These are phyloP conservation scores for Diophrys appendiculata DNA, from an alignment of 73 alveolate species.

Conservation along the genomic window DNA sequence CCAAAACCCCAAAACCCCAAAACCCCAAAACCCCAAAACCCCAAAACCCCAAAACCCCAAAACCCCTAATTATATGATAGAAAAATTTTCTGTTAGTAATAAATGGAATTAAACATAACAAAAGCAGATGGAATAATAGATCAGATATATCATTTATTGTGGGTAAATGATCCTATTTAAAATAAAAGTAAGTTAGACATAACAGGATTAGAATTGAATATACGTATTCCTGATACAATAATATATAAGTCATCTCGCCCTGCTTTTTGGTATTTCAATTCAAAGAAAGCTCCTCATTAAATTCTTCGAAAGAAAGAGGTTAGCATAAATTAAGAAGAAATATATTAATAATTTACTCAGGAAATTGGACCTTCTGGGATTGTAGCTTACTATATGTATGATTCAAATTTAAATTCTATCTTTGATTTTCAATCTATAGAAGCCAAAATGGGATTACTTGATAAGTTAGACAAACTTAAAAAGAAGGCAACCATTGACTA, in stretches of 20 bases:
- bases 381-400: background rate
- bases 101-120: background rate
- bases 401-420: background rate
- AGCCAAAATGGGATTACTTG: background rate
- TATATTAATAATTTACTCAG: background rate
- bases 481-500: background rate
- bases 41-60: no score
- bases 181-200: no score
- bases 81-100: no score
- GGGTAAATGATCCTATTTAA: conserved; percentile 78
- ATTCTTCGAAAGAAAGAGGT: background rate
- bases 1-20: no score
- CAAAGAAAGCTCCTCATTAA: conserved; percentile 28
- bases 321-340: no score
- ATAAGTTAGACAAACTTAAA: background rate
- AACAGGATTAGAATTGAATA: conserved; percentile 66
- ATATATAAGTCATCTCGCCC: conserved; percentile 82
- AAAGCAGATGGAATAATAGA: conserved; percentile 82
- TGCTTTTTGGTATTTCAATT: conserved; percentile 87
- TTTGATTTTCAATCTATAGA: background rate
- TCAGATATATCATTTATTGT: conserved; percentile 67
- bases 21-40: no score
- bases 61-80: no score
- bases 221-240: conserved; percentile 81
- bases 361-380: background rate